Conservation (phyloP, 2,329 filamentous ascomycete species). For the Didymella lethalis region DNA sequence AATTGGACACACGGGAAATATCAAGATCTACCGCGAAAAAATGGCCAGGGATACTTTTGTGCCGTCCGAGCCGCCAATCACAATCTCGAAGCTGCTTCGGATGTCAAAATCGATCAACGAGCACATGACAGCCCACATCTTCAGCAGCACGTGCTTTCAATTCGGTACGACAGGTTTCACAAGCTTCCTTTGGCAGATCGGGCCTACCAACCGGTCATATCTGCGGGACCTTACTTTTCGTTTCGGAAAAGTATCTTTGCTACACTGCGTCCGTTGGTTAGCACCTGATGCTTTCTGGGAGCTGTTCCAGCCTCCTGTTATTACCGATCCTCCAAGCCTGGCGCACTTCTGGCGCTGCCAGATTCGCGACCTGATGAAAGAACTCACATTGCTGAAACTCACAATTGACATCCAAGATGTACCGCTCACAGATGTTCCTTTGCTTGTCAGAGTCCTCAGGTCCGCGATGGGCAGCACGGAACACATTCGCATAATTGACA, state of each 20-base stretch:
- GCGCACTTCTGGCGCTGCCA: conserved; percentile 46
- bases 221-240: conserved; percentile 35
- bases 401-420: conserved; percentile 36
- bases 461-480: conserved; percentile 29
- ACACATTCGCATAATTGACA: conserved; percentile 7
- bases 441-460: conserved; percentile 35
- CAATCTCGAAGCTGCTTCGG: conserved; percentile 29
- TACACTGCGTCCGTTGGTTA: conserved; percentile 45
- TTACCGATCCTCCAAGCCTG: conserved; percentile 28
- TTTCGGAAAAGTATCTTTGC: conserved; percentile 30
- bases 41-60: neutral
- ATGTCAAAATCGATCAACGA: conserved; percentile 31
- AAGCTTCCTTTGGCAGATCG: conserved; percentile 32
- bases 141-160: conserved; percentile 38
- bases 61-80: conserved; percentile 18
- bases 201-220: conserved; percentile 32
- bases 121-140: conserved; percentile 34
- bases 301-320: conserved; percentile 37
- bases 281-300: conserved; percentile 39
- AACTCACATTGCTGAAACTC: conserved; percentile 35
- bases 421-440: conserved; percentile 27
- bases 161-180: conserved; percentile 36
- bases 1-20: conserved; percentile 26
- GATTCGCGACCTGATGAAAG: conserved; percentile 37
- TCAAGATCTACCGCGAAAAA: conserved; percentile 1